Evolutionary conservation across 2,329 filamentous ascomycete genomes (phyloP).

Genomic region (Macrophomina tecta): DNA sequence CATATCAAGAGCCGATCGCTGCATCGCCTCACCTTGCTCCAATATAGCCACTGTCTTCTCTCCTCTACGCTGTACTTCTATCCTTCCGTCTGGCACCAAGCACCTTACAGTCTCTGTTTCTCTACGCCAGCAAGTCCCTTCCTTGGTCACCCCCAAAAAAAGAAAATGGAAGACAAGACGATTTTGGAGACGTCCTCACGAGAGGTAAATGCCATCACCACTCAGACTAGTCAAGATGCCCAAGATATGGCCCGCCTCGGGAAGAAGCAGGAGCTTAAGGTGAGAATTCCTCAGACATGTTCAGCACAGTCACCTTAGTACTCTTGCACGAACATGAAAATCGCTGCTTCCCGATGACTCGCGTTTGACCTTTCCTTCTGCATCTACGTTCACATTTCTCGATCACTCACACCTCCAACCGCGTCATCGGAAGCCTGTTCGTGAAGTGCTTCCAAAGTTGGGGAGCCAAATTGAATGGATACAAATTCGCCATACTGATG

Average conservation of each 20-base stretch:
- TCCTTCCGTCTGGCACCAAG: not conserved
- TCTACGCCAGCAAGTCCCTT: not conserved
- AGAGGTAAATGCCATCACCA: not conserved
- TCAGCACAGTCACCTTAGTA: not conserved
- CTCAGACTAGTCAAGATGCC: constrained; percentile 4
- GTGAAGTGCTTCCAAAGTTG: too few relatives aligned
- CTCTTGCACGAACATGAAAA: not conserved
- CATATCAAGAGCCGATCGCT: not conserved
- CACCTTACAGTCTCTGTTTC: not conserved
- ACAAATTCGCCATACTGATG: not conserved
- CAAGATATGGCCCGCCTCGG: constrained; percentile 57
- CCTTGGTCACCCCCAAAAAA: not conserved
- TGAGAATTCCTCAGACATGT: constrained; percentile 27
- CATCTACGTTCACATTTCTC: too few relatives aligned
- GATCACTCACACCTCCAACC: too few relatives aligned
- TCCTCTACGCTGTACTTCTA: not conserved
- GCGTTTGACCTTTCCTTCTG: too few relatives aligned
- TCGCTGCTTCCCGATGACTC: too few relatives aligned
- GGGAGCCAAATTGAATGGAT: too few relatives aligned
- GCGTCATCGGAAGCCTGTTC: too few relatives aligned
- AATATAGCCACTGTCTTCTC: not conserved
- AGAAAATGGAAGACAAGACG: not conserved
- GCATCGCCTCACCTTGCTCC: not conserved
- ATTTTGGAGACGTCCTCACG: not conserved
- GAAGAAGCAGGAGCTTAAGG: constrained; percentile 57